A percentile compares a stretch with the other conserved stretches of the same genome.
Evolutionary conservation across 768 basidiomycete species (phyloP).

Genomic region (Phaffia australis): DNA sequence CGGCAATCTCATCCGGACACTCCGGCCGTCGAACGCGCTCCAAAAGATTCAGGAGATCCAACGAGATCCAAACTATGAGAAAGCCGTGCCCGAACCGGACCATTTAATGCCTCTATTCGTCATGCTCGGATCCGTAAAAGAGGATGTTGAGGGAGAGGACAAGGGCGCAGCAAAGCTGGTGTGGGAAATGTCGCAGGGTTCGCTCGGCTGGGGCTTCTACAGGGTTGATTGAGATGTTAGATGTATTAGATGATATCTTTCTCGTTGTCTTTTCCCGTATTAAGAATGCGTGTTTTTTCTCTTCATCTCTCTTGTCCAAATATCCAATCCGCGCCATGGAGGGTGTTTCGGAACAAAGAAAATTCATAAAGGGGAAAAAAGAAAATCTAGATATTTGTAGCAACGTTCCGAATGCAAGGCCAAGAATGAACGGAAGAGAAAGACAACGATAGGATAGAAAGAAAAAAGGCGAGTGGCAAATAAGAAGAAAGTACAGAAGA

Average conservation of each 20-base stretch:
- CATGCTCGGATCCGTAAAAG: slow-evolving; percentile 10
- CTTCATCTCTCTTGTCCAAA: too few species aligned
- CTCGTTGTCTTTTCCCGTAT: too few species aligned
- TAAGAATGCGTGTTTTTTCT: too few species aligned
- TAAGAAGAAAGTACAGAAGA: slow-evolving; percentile 6
- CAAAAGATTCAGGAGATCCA: background rate
- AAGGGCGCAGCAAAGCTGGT: background rate
- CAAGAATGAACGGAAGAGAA: background rate
- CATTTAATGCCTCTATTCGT: slow-evolving; percentile 18
- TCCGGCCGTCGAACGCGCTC: background rate
- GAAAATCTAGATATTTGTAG: too few species aligned
- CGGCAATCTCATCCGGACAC: background rate
- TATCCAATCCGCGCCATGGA: too few species aligned
- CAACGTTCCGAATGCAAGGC: too few species aligned
- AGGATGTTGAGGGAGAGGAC: background rate
- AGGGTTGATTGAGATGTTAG: slow-evolving; percentile 9
- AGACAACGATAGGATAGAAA: background rate
- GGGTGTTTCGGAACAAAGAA: too few species aligned
- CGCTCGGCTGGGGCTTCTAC: slow-evolving; percentile 21
- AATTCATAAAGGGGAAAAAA: too few species aligned
- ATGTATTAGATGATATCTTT: too few species aligned
- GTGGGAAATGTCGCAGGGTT: background rate
- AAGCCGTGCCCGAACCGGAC: slow-evolving; percentile 5
- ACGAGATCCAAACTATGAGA: background rate
- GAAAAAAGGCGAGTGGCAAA: background rate